Conservation (phyloP, 148 eudicot species). For the Talinum fruticosum region DNA sequence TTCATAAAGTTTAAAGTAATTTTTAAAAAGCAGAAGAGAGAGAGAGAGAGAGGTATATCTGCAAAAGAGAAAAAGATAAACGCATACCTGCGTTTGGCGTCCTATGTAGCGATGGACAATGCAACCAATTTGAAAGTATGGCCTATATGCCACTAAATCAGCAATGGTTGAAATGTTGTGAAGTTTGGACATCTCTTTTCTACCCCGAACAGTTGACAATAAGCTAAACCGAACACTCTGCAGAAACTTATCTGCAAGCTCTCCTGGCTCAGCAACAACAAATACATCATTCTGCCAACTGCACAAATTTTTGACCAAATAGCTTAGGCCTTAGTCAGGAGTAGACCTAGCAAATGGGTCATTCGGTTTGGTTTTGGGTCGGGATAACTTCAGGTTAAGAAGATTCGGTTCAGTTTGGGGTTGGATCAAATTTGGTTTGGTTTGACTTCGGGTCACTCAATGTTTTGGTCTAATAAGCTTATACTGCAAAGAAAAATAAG, state of each 20-base stretch:
- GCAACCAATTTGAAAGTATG: slow-evolving; percentile 91
- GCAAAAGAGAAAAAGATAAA: slow-evolving; percentile 12
- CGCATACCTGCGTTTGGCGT: slow-evolving; percentile 86
- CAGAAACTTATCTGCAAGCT: slow-evolving; percentile 94
- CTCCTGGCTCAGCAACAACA: slow-evolving; percentile 99
- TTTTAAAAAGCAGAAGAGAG: background rate
- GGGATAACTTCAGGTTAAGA: no score
- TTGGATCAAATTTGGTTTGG: no score
- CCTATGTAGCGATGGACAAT: slow-evolving; percentile 93
- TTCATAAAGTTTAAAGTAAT: slow-evolving; percentile 26
- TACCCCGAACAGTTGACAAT: slow-evolving; percentile 67
- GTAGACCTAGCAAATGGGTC: no score
- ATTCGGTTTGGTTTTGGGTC: no score
- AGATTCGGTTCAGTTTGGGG: no score
- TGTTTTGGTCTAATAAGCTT: no score
- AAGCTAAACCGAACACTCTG: slow-evolving; percentile 89
- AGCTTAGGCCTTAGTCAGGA: slow-evolving; percentile 1
- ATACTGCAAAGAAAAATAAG: no score
- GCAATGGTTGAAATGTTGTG: slow-evolving; percentile 70
- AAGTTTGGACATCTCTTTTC: slow-evolving; percentile 66
- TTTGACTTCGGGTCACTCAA: no score
- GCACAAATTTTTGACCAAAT: slow-evolving; percentile 14
- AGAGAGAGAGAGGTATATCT: background rate
- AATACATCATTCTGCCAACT: slow-evolving; percentile 99
- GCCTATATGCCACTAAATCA: slow-evolving; percentile 80